Base-by-base conservation (phyloP, 2,329 filamentous ascomycete species). In the Pseudohalonectria lignicola region DNA sequence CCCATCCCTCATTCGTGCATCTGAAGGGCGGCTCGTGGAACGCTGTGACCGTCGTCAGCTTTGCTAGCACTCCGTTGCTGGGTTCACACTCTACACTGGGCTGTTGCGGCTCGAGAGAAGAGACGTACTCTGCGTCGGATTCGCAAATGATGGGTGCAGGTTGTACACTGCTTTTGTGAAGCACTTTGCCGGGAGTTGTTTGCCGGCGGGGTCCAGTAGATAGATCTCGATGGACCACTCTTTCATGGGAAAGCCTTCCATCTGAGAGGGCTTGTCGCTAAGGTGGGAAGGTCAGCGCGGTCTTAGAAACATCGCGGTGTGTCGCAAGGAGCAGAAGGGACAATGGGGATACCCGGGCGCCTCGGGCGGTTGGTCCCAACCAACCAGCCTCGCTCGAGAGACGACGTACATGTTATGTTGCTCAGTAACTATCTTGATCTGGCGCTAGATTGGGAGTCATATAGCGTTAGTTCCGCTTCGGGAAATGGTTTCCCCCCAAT, bases 1-100 rank as follows among this genome's bases (percentile, higher is more conserved):
- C 92, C 92, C 92, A 98, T 49, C 92, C 92, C 63, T 95, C 85
- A 62, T 98, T 94, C 46, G 78, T 70, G 61, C 94, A 94, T 47
- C 73, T 74, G 66, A 96, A 98, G 0, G 92, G 92, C 1, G 87
- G 76, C 47, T 83, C 80, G 54, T 79, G 81, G 66, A 94, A 82
- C 18, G 76, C 85, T 92, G 48, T 37, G 33, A 21, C 16, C 16
- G 11, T 13, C 34, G 11, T 34, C 15, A 5, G 10, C 11, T 12
- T 34, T 19, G n/a, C n/a, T n/a, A n/a, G n/a, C n/a, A n/a, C n/a
- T n/a, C n/a, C n/a, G n/a, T n/a, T n/a, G n/a, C n/a, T n/a, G n/a
- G n/a, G n/a, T n/a, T n/a, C n/a, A n/a, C n/a, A n/a, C n/a, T n/a
- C n/a, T n/a, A n/a, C n/a, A n/a, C n/a, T n/a, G n/a, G n/a, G n/a